These are phyloP conservation scores for Flaveria floridana DNA, from an alignment of 140 eudicot genomes.

Conservation along the genomic window DNA sequence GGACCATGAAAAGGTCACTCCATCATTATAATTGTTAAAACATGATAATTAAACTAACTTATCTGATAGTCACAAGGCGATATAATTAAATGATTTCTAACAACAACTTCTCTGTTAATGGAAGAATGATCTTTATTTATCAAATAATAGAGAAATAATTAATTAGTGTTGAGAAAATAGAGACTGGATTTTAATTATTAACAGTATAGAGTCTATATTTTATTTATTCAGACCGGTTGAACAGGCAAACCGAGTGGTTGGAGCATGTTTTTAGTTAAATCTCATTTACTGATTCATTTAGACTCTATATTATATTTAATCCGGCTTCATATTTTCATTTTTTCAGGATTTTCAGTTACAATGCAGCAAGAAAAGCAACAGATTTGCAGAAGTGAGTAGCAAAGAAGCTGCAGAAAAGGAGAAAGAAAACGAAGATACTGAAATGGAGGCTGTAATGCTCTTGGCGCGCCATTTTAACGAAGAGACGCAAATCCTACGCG, in stretches of 20 bases:
- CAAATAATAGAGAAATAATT: too few relatives aligned
- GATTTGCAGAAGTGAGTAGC: conserved; percentile 2
- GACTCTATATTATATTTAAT: too few relatives aligned
- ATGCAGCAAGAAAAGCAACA: conserved; percentile 20
- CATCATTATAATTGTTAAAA: neutral
- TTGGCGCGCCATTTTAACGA: conserved; percentile 39
- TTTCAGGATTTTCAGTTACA: conserved; percentile 25
- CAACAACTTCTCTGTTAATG: too few relatives aligned
- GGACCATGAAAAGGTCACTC: conserved; percentile 11
- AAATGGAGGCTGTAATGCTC: conserved; percentile 48
- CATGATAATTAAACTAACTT: too few relatives aligned
- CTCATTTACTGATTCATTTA: neutral
- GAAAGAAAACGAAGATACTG: conserved; percentile 30
- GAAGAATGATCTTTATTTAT: too few relatives aligned
- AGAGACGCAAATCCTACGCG: conserved; percentile 9
- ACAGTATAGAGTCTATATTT: too few relatives aligned
- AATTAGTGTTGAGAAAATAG: too few relatives aligned
- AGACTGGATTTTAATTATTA: too few relatives aligned
- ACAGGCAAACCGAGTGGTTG: neutral
- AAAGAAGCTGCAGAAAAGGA: neutral
- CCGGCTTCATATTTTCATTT: neutral
- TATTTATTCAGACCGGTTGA: neutral
- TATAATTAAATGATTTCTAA: too few relatives aligned
- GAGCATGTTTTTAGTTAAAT: too few relatives aligned
- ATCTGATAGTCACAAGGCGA: too few relatives aligned